Conservation (phyloP, 2,329 filamentous ascomycete species). For the Ophiostoma himal-ulmi region DNA sequence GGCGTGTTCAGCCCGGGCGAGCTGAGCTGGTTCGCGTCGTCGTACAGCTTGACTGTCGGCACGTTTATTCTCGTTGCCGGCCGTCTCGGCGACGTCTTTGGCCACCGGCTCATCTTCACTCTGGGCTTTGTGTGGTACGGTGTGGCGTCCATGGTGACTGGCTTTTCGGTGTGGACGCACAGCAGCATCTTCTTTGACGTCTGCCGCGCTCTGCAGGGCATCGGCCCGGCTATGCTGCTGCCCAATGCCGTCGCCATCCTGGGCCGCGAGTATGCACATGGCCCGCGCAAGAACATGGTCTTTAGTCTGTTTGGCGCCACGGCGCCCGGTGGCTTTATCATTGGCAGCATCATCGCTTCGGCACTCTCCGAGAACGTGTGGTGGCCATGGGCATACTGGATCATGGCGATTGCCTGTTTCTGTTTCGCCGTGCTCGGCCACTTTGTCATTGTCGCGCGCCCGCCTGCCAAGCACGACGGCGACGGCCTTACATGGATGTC, state of each 20-base stretch:
- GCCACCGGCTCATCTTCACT: constrained; percentile 54
- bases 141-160: constrained; percentile 63
- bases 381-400: constrained; percentile 39
- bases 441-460: constrained; percentile 25
- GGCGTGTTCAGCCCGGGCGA: constrained; percentile 40
- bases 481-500: constrained; percentile 1
- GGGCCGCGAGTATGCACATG: constrained; percentile 51
- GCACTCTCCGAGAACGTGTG: constrained; percentile 34
- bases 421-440: constrained; percentile 24
- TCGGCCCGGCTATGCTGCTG: constrained; percentile 57
- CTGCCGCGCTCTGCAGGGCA: constrained; percentile 51
- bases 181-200: constrained; percentile 47
- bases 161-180: constrained; percentile 31
- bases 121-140: constrained; percentile 57
- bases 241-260: constrained; percentile 60
- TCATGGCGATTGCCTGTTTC: constrained; percentile 23
- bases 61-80: constrained; percentile 57
- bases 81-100: constrained; percentile 55
- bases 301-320: constrained; percentile 48
- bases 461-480: not conserved
- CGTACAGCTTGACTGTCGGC: constrained; percentile 29
- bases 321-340: constrained; percentile 42
- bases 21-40: constrained; percentile 50
- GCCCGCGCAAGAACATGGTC: constrained; percentile 53
- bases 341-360: constrained; percentile 39